Evolutionary conservation across 768 basidiomycete genomes (phyloP).

Genomic region (Suillus discolor): DNA sequence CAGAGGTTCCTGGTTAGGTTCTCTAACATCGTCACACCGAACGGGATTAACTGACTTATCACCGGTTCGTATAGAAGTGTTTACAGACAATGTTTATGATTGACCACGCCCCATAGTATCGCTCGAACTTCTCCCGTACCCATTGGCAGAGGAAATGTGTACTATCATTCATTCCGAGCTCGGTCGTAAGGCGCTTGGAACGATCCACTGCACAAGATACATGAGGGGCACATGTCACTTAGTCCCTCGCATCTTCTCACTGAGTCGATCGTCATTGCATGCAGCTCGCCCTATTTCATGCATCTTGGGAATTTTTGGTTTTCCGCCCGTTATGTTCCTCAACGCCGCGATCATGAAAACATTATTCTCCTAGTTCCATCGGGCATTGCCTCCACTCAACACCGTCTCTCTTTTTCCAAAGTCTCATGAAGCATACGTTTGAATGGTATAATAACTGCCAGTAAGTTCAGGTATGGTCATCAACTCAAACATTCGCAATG

Average conservation of each 20-base stretch:
- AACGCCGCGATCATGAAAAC: constrained; percentile 33
- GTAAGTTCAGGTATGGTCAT: constrained; percentile 17
- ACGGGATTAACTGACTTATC: neutral
- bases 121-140: neutral
- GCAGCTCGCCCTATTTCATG: constrained; percentile 34
- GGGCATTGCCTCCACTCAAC: constrained; percentile 29
- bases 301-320: constrained; percentile 23
- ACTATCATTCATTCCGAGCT: constrained; percentile 10
- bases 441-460: constrained; percentile 28
- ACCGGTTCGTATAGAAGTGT: neutral
- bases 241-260: constrained; percentile 35
- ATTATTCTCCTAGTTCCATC: constrained; percentile 29
- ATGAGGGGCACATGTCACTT: constrained; percentile 37
- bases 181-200: constrained; percentile 29
- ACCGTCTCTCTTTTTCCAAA: constrained; percentile 17
- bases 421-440: constrained; percentile 6
- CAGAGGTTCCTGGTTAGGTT: neutral
- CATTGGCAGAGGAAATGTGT: neutral
- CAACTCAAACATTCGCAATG: constrained; percentile 24
- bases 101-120: constrained; percentile 4
- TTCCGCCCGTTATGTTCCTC: constrained; percentile 30
- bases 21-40: neutral
- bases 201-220: constrained; percentile 37
- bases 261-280: constrained; percentile 37
- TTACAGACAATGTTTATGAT: constrained; percentile 1